Evolutionary conservation across 805 yeast species (phyloP), one percentile per base, ranked within the genome.

Genomic region (Grigorovia transvaalensis): DNA sequence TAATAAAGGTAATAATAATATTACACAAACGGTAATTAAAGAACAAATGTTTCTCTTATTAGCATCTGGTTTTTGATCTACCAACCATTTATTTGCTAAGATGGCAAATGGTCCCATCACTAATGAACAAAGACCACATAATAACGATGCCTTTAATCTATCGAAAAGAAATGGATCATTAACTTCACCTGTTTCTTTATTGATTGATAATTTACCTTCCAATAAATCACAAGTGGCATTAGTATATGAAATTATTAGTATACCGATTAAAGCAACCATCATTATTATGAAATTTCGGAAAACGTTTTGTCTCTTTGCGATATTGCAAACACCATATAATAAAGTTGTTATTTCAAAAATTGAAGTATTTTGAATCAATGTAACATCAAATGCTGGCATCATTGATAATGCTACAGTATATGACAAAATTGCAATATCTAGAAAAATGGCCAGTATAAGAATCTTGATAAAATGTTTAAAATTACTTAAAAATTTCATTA

Each of bases 141-240:
- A 57, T 49, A 67, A 54, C 27, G 65, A 57, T 18, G 70, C 68
- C 47, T 65, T 66, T 43, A 67, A 53, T 53, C 71, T 61, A 51
- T 66, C 69, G 46, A 67, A 67, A 15, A 67, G 57, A 49, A 61
- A 67, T 4, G 71, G 71, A 50, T 66, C 65, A 27, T 59, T 60
- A 13, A 67, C 59, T 50, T 66, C 70, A n/a, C 67, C 68, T 0
- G 71, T 67, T 18, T 59, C 62, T 48, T 58, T 56, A 50, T 67
- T 65, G 40, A 65, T 55, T 18, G 69, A 60, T 44, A 63, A 44
- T 53, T 65, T 65, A n/a, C 68, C 69, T 13, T 67, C 63, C 29
- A 64, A 53, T 49, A 65, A 46, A 49, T 63, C 68, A 43, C 67
- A 61, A 5, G 69, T 62, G 12, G 67, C 68, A 49, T 64, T 64